Evolutionary conservation across 1,284 basidiomycete genomes (phyloP).

Genomic region (Taiwanofungus camphoratus): DNA sequence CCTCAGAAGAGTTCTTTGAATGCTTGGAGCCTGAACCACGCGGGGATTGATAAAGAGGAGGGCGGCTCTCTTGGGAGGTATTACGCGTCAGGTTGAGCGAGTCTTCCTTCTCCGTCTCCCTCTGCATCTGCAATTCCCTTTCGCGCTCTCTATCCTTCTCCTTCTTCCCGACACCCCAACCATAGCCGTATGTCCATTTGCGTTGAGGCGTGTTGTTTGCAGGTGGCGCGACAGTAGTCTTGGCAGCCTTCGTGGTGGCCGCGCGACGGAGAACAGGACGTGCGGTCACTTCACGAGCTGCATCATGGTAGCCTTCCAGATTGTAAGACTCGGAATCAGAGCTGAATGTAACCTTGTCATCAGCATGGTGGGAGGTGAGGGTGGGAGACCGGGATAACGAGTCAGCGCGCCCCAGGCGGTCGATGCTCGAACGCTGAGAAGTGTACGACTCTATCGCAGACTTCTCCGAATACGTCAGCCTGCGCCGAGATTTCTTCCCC

Average conservation of each 20-base stretch:
- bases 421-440: conserved; percentile 25
- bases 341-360: conserved; percentile 33
- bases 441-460: conserved; percentile 21
- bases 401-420: conserved; percentile 22
- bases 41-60: conserved; percentile 34
- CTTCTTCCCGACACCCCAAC: conserved; percentile 60
- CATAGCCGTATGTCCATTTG: conserved; percentile 46
- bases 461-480: conserved; percentile 25
- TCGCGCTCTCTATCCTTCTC: conserved; percentile 40
- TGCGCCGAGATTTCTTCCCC: conserved; percentile 23
- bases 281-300: conserved; percentile 26
- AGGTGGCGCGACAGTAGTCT: conserved; percentile 25
- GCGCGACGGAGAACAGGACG: conserved; percentile 17
- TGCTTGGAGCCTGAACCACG: conserved; percentile 30
- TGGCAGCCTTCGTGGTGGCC: conserved; percentile 33
- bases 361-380: conserved; percentile 32
- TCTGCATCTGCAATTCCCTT: conserved; percentile 35
- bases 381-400: conserved; percentile 36
- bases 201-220: conserved; percentile 25
- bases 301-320: conserved; percentile 21
- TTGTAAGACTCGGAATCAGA: conserved; percentile 32
- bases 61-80: conserved; percentile 27
- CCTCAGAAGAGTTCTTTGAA: conserved; percentile 19
- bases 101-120: conserved; percentile 37
- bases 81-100: conserved; percentile 17